phyloP scores from a whole-genome alignment of 2,329 filamentous ascomycete species.

The Colletotrichum sp. region DNA sequence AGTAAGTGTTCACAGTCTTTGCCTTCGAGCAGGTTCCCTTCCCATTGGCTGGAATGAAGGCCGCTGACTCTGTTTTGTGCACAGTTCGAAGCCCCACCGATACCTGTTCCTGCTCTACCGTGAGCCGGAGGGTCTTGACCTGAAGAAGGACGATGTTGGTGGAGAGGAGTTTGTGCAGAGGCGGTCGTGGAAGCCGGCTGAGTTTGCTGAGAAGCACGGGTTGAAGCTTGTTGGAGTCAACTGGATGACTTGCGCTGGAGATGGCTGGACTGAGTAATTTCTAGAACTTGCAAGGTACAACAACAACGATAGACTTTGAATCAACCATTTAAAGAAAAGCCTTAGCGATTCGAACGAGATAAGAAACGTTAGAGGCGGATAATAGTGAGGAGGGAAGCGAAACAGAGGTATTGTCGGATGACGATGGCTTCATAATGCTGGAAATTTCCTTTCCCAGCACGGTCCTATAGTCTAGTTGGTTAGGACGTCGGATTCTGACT shows the following conservation, averaged over 20 bases:
- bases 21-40: not conserved
- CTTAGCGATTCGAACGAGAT: not conserved
- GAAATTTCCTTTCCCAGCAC: accelerated
- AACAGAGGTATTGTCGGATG: not conserved
- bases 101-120: slow-evolving; percentile 51
- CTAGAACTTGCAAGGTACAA: not conserved
- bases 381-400: not conserved
- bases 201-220: slow-evolving; percentile 42
- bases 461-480: slow-evolving; percentile 20
- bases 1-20: slow-evolving; percentile 36
- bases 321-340: not conserved
- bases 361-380: not conserved
- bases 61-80: not conserved
- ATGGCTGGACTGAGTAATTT: slow-evolving; percentile 41
- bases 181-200: slow-evolving; percentile 44
- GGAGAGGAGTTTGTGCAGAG: slow-evolving; percentile 52
- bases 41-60: not conserved
- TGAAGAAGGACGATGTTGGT: slow-evolving; percentile 47
- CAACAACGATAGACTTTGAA: not conserved
- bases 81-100: slow-evolving; percentile 52
- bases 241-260: slow-evolving; percentile 52
- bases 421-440: accelerated
- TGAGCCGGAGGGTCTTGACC: slow-evolving; percentile 38
- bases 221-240: slow-evolving; percentile 45
- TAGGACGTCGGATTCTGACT: slow-evolving; percentile 20